Evolutionary conservation across 805 yeast species (phyloP), one percentile per base, ranked within the genome.

Genomic region (Metschnikowia shivogae): DNA sequence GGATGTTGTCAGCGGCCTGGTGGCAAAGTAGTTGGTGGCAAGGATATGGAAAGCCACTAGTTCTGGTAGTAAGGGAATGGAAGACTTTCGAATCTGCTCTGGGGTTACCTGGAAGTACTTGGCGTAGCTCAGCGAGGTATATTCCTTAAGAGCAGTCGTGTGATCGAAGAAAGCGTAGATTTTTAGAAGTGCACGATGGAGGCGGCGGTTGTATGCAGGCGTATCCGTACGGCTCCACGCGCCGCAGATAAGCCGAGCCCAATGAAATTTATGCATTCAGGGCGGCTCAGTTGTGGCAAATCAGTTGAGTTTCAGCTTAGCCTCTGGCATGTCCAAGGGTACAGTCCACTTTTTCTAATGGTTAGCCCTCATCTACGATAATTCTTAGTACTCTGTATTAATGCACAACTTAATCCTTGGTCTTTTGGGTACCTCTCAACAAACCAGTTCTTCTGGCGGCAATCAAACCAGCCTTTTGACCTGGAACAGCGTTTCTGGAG

Each of bases 401-500:
- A 53, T 53, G 57, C 57, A 50, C 48, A 44, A 53, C 46, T 57
- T 67, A 69, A 56, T 69, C 74, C 54, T 64, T 65, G 59, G 74
- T 81, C 83, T 88, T 89, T 81, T 90, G 97, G 72, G 98, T 88
- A 89, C 98, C 98, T 81, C 98, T 89, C 77, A 90, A 85, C 77
- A 90, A 86, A 92, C 99, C 99, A 69, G 98, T 92, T 86, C 99
- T 89, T 89, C 99, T 89, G 76, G 99, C 99, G 69, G 99, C 99
- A 76, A 92, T 93, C 74, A 92, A 89, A 92, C 99, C 99, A 74
- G 95, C 96, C 95, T 92, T 92, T 83, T 92, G 99, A 88, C 99
- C 99, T 69, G 99, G 81, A 74, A 92, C 98, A 62, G 98, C 97
- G 77, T 96, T 96, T 86, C 98, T 89, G 64, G 96, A 85, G 68